A percentile compares a stretch with the other conserved stretches of the same genome.
phyloP scores from a whole-genome alignment of 306 rosid genomes.

The Cicer chorassanicum region DNA sequence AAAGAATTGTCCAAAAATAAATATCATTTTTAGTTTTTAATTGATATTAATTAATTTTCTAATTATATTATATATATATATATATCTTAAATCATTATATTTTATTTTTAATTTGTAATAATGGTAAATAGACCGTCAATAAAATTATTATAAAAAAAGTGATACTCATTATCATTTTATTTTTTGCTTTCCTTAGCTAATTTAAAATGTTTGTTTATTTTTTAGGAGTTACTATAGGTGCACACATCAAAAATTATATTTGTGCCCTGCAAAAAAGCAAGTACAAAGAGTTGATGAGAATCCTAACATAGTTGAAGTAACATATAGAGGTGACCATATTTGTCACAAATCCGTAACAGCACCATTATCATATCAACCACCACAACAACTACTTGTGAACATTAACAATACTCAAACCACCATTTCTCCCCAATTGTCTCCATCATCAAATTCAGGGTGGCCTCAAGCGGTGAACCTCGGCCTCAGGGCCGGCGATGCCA shows the following conservation, averaged over 20 bases:
- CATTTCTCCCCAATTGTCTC: constrained; percentile 23
- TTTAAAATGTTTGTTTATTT: not conserved
- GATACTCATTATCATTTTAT: no score
- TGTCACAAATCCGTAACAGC: constrained; percentile 80
- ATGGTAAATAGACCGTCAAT: no score
- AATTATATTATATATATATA: no score
- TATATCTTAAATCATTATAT: no score
- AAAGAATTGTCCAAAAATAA: no score
- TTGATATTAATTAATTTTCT: no score
- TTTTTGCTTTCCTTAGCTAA: no score
- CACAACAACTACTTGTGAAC: not conserved
- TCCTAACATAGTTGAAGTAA: constrained; percentile 64
- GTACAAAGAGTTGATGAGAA: constrained; percentile 67
- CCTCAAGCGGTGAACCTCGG: constrained; percentile 45
- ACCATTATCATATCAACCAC: constrained; percentile 61
- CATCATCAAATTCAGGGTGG: constrained; percentile 31
- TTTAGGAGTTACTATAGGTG: constrained; percentile 80
- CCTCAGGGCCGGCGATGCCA: not conserved
- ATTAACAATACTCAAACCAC: not conserved
- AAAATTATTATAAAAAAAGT: no score
- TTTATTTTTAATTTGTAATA: no score
- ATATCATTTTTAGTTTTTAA: no score
- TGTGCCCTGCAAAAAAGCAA: constrained; percentile 75
- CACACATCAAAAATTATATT: constrained; percentile 78
- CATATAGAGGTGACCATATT: constrained; percentile 62